Percentiles rank a stretch among this genome's conserved stretches.
Conservation (phyloP, 2,329 filamentous ascomycete species). For the Bipolaris gigantea region DNA sequence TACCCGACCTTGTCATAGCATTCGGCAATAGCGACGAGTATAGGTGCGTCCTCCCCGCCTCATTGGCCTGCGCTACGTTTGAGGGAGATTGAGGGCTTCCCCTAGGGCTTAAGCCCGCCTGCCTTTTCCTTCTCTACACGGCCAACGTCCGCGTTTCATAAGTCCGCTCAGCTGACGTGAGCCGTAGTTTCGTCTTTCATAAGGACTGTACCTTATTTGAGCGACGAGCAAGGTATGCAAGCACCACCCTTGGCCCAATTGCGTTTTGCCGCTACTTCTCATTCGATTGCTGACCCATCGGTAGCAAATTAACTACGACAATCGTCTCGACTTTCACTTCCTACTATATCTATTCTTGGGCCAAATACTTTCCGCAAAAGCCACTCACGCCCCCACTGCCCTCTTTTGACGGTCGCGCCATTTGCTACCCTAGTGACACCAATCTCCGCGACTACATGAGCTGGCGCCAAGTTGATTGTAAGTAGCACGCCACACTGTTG, state of each 20-base stretch:
- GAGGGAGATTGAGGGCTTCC: slow-evolving; percentile 20
- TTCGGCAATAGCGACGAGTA: slow-evolving; percentile 97
- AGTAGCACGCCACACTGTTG: slow-evolving; percentile 35
- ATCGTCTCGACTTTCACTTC: slow-evolving; percentile 92
- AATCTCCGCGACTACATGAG: slow-evolving; percentile 94
- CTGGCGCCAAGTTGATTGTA: slow-evolving; percentile 96
- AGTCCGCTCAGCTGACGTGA: slow-evolving; percentile 27
- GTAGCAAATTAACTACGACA: slow-evolving; percentile 85
- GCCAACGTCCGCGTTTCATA: slow-evolving; percentile 16
- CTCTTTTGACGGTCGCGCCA: slow-evolving; percentile 89
- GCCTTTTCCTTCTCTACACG: slow-evolving; percentile 5
- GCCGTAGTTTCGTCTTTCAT: slow-evolving; percentile 82
- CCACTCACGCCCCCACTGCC: slow-evolving; percentile 75
- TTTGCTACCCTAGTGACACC: slow-evolving; percentile 79
- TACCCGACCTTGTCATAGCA: slow-evolving; percentile 82
- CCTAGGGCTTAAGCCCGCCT: slow-evolving; percentile 1
- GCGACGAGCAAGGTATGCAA: slow-evolving; percentile 69
- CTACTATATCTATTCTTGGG: slow-evolving; percentile 84
- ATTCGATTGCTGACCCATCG: slow-evolving; percentile 19
- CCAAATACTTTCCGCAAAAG: slow-evolving; percentile 70
- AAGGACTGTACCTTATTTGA: slow-evolving; percentile 83
- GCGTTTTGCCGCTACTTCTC: neutral
- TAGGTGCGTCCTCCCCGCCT: slow-evolving; percentile 54
- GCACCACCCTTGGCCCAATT: slow-evolving; percentile 10
- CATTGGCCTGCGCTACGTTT: slow-evolving; percentile 10